Conservation (phyloP, 495 filamentous ascomycete species). For the Tetracladium marchalianum region DNA sequence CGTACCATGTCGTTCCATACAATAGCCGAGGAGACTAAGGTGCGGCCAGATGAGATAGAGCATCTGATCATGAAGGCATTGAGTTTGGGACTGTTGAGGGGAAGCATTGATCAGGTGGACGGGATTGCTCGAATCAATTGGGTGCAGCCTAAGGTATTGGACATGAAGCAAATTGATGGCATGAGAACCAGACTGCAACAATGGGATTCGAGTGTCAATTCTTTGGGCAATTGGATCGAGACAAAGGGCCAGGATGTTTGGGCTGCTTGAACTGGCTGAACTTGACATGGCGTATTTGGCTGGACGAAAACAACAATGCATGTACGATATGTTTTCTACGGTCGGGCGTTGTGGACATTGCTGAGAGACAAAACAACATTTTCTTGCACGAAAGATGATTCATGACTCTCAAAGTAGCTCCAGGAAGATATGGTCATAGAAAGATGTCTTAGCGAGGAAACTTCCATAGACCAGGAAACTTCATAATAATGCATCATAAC, state of each 20-base stretch:
- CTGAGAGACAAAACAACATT: background rate
- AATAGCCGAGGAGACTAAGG: slow-evolving; percentile 87
- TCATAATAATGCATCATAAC: too few relatives aligned
- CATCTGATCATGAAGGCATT: slow-evolving; percentile 98
- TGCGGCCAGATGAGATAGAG: slow-evolving; percentile 83
- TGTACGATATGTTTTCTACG: background rate
- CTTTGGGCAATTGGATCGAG: slow-evolving; percentile 93
- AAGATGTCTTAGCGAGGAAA: too few relatives aligned
- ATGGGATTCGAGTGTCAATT: slow-evolving; percentile 92
- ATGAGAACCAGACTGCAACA: slow-evolving; percentile 83
- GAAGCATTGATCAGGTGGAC: slow-evolving; percentile 93
- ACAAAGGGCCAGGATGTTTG: slow-evolving; percentile 79
- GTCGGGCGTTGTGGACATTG: background rate
- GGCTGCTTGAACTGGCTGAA: slow-evolving; percentile 51
- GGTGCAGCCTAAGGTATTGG: slow-evolving; percentile 97
- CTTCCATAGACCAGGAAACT: too few relatives aligned
- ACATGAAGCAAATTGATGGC: slow-evolving; percentile 89
- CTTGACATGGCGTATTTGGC: slow-evolving; percentile 17
- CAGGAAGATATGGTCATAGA: too few relatives aligned
- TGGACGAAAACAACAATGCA: background rate
- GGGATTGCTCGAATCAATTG: slow-evolving; percentile 91
- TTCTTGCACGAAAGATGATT: too few relatives aligned
- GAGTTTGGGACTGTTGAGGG: slow-evolving; percentile 78
- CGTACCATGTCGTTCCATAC: slow-evolving; percentile 83
- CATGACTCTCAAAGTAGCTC: too few relatives aligned